phyloP scores from a whole-genome alignment of 371 early-diverging fungal species.

The Actinomortierella ambigua region DNA sequence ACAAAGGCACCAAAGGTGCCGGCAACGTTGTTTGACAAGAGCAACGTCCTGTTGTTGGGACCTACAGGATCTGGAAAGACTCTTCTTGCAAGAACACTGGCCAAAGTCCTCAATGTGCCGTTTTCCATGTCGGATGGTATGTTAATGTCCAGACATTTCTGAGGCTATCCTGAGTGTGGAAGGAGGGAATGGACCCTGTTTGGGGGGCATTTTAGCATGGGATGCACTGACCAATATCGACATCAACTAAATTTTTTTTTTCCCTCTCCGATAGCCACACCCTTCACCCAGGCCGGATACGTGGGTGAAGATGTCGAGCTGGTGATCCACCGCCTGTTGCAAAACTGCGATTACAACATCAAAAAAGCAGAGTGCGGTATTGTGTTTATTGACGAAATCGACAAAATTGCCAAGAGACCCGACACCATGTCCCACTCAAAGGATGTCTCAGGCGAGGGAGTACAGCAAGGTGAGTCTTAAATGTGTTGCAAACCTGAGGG shows the following conservation, averaged over 20 bases:
- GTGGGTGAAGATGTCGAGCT: slow-evolving; percentile 94
- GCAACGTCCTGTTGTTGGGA: slow-evolving; percentile 86
- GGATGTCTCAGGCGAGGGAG: slow-evolving; percentile 94
- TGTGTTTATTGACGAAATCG: slow-evolving; percentile 94
- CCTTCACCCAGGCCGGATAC: slow-evolving; percentile 93
- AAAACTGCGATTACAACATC: slow-evolving; percentile 89
- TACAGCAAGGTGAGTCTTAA: slow-evolving; percentile 66
- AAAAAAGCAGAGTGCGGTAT: slow-evolving; percentile 87
- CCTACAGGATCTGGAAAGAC: slow-evolving; percentile 89
- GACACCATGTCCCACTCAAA: slow-evolving; percentile 80
- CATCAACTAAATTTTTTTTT: too few relatives aligned
- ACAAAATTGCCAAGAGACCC: slow-evolving; percentile 82
- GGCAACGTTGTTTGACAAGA: slow-evolving; percentile 76
- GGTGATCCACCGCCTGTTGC: slow-evolving; percentile 83
- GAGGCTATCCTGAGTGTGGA: too few relatives aligned
- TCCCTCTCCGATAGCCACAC: slow-evolving; percentile 58
- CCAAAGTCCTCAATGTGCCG: slow-evolving; percentile 86
- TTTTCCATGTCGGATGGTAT: slow-evolving; percentile 89
- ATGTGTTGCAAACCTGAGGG: too few relatives aligned
- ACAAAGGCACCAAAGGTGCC: slow-evolving; percentile 16
- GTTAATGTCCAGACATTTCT: too few relatives aligned
- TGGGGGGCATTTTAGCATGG: too few relatives aligned
- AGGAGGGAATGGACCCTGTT: too few relatives aligned
- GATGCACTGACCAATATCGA: neutral
- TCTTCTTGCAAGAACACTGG: slow-evolving; percentile 82